Percentiles rank a stretch among this genome's conserved stretches.
Evolutionary conservation across 2,329 filamentous ascomycete species (phyloP).

Genomic region (Botrytis squamosa): DNA sequence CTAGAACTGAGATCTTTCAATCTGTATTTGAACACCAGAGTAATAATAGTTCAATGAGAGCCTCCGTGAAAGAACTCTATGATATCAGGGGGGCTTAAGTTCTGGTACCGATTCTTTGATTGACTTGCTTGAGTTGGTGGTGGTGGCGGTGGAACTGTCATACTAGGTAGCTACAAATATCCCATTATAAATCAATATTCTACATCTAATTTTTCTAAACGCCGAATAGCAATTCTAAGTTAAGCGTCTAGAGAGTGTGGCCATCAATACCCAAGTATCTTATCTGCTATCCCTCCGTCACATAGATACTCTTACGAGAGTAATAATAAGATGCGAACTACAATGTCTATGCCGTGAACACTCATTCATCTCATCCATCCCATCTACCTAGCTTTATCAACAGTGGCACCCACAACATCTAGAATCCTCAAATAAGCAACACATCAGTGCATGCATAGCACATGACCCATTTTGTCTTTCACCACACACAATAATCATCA

Average conservation of each 20-base stretch:
- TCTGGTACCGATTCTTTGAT: background rate
- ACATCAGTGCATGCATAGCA: background rate
- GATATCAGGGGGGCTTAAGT: background rate
- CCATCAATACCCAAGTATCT: background rate
- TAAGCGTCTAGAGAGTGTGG: background rate
- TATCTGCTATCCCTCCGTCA: background rate
- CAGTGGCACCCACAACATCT: background rate
- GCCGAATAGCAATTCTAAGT: background rate
- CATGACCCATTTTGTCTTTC: background rate
- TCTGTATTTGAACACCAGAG: background rate
- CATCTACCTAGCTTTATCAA: background rate
- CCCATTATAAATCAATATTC: background rate
- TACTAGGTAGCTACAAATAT: background rate
- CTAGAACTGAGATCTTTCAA: background rate
- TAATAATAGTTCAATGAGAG: background rate
- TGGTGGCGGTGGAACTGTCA: background rate
- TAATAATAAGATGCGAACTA: background rate
- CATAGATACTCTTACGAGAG: no score
- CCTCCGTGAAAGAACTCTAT: background rate
- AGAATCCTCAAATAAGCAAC: no score
- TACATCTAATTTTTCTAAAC: background rate
- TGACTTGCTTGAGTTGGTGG: background rate
- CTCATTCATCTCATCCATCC: background rate
- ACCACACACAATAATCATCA: background rate
- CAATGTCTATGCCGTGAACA: background rate